Evolutionary conservation across 2,329 filamentous ascomycete species (phyloP).

Genomic region (Fusarium pininemorale): DNA sequence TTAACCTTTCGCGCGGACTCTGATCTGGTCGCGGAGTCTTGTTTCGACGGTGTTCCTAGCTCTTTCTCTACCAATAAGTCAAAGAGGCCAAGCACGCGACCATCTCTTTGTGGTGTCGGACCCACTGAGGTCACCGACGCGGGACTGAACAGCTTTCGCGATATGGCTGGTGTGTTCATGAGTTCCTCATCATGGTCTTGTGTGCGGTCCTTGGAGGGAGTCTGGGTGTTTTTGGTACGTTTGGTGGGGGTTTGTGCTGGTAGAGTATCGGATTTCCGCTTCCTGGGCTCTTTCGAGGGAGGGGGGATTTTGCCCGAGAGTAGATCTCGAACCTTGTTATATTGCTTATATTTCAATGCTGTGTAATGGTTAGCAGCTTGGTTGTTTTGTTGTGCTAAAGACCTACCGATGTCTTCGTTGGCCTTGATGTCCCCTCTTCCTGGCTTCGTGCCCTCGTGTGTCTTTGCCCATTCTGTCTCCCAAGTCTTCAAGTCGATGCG

Average conservation of each 20-base stretch:
- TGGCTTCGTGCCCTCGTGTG: slow-evolving; percentile 74
- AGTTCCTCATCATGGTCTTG: slow-evolving; percentile 52
- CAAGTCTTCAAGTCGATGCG: slow-evolving; percentile 77
- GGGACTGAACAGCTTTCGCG: slow-evolving; percentile 69
- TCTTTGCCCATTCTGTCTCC: slow-evolving; percentile 73
- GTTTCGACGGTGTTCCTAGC: slow-evolving; percentile 60
- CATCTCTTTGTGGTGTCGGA: slow-evolving; percentile 83
- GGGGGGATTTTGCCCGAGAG: slow-evolving; percentile 62
- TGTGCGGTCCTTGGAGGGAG: slow-evolving; percentile 54
- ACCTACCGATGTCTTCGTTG: slow-evolving; percentile 74
- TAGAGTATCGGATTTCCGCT: slow-evolving; percentile 52
- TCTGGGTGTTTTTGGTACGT: slow-evolving; percentile 56
- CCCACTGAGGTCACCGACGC: slow-evolving; percentile 70
- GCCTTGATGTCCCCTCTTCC: slow-evolving; percentile 79
- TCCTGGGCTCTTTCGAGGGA: slow-evolving; percentile 51
- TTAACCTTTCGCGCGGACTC: slow-evolving; percentile 29
- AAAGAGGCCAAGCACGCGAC: slow-evolving; percentile 79
- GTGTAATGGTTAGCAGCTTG: not conserved
- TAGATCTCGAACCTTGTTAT: slow-evolving; percentile 71
- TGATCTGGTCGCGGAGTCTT: slow-evolving; percentile 37
- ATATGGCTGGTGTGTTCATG: slow-evolving; percentile 64
- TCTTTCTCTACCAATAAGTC: slow-evolving; percentile 69
- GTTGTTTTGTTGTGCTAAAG: not conserved
- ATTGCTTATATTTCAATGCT: slow-evolving; percentile 81
- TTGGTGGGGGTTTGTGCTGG: slow-evolving; percentile 61